Conservation (phyloP, 2,329 filamentous ascomycete species). For the Claviceps spartinae region DNA sequence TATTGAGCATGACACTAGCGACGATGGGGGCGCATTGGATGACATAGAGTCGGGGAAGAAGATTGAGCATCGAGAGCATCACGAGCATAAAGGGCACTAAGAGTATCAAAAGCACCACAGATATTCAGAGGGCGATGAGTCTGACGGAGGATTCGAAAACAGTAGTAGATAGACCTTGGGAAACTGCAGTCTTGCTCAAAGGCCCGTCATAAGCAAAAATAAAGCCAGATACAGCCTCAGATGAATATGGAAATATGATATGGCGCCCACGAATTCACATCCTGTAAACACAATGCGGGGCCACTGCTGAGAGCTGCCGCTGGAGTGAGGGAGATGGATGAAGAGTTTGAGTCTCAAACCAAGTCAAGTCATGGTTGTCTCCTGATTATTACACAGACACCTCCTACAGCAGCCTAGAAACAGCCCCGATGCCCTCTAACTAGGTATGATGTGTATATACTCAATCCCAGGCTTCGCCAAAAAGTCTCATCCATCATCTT, state of each 20-base stretch:
- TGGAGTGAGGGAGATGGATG: not conserved
- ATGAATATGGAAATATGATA: too few species aligned
- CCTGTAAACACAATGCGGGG: not conserved
- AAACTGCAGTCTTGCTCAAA: too few species aligned
- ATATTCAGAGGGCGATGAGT: too few species aligned
- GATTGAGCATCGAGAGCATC: constrained; percentile 12
- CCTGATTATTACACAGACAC: not conserved
- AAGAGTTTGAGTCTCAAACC: not conserved
- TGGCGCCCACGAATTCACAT: too few species aligned
- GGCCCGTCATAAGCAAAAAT: too few species aligned
- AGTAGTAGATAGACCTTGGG: too few species aligned
- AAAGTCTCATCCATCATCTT: not conserved
- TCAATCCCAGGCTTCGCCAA: too few species aligned
- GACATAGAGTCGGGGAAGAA: constrained; percentile 10
- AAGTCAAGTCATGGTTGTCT: not conserved
- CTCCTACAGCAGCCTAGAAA: not conserved
- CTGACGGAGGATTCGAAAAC: too few species aligned
- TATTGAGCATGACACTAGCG: constrained; percentile 32
- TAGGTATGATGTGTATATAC: not conserved
- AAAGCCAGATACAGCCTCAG: too few species aligned
- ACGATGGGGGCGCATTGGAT: constrained; percentile 14
- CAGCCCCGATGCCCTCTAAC: not conserved
- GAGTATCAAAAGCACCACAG: too few species aligned
- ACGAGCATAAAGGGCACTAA: constrained; percentile 1
- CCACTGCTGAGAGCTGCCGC: not conserved